A percentile compares a stretch with the other conserved stretches of the same genome.
Conservation (phyloP, 208 protist genomes). For the Leishmania aethiopica region DNA sequence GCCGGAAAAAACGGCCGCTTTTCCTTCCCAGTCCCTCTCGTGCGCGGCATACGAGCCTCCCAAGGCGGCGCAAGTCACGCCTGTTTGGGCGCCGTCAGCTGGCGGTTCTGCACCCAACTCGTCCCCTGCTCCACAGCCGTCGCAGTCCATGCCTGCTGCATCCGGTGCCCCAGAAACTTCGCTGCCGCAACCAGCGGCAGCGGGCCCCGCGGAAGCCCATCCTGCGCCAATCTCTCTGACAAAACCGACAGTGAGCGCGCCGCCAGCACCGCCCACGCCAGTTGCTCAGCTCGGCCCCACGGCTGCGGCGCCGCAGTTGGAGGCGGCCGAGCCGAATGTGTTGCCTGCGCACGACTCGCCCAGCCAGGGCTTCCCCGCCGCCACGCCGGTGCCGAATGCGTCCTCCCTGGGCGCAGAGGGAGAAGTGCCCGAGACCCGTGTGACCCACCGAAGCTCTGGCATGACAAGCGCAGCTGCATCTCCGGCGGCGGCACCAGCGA, state of each 20-base stretch:
- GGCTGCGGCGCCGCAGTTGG: slow-evolving; percentile 9
- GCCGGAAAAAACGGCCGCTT: slow-evolving; percentile 2
- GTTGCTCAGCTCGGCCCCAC: slow-evolving; percentile 21
- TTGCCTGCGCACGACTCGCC: slow-evolving; percentile 18
- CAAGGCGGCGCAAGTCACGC: slow-evolving; percentile 34
- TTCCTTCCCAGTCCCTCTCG: slow-evolving; percentile 17
- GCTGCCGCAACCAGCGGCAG: slow-evolving; percentile 5
- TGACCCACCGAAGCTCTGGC: slow-evolving; percentile 20
- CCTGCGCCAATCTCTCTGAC: slow-evolving; percentile 6
- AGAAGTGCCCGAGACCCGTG: slow-evolving; percentile 24
- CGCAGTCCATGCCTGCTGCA: not conserved
- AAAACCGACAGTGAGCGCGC: not conserved
- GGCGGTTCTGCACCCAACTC: not conserved
- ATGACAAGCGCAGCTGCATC: not conserved
- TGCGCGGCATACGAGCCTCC: slow-evolving; percentile 34
- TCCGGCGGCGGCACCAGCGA: not conserved
- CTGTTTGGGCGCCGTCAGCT: slow-evolving; percentile 42
- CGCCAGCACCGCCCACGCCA: not conserved
- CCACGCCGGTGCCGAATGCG: not conserved
- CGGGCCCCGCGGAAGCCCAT: not conserved
- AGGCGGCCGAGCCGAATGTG: slow-evolving; percentile 24
- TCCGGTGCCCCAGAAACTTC: not conserved
- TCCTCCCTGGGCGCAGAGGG: not conserved
- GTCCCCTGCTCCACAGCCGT: slow-evolving; percentile 15
- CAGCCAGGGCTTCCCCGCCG: slow-evolving; percentile 1